Conservation (phyloP, 345 rosid species). For the Trapa bicornis region DNA sequence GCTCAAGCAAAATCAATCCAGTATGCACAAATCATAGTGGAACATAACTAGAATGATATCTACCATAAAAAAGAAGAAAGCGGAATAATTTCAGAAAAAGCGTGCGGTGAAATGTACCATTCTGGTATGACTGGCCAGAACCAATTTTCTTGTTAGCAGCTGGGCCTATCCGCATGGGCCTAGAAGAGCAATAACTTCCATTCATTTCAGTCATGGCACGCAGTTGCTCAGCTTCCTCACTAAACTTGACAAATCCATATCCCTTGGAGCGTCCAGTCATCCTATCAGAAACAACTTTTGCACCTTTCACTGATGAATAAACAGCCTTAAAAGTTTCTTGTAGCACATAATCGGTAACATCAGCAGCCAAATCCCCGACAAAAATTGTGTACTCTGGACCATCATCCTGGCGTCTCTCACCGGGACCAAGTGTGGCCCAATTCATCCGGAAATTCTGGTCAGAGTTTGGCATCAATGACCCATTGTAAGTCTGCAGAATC, state of each 20-base stretch:
- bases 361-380: conserved; percentile 90
- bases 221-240: conserved; percentile 65
- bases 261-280: conserved; percentile 92
- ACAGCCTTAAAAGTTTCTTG: conserved; percentile 60
- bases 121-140: conserved; percentile 48
- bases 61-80: not conserved
- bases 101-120: conserved; percentile 36
- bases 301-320: conserved; percentile 72
- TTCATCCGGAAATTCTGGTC: conserved; percentile 78
- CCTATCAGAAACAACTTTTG: conserved; percentile 87
- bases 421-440: conserved; percentile 84
- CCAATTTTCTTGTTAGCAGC: conserved; percentile 77
- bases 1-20: not conserved
- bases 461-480: conserved; percentile 56
- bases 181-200: conserved; percentile 64
- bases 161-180: conserved; percentile 92
- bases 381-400: conserved; percentile 75
- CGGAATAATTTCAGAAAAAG: not conserved
- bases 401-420: conserved; percentile 81
- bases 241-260: conserved; percentile 90
- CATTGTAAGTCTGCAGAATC: conserved; percentile 62
- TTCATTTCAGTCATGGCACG: conserved; percentile 96
- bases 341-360: conserved; percentile 65
- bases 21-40: not conserved
- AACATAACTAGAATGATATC: not conserved